These are phyloP conservation scores for Lolium rigidum DNA, from an alignment of 176 grass and related monocot species.

Conservation along the genomic window DNA sequence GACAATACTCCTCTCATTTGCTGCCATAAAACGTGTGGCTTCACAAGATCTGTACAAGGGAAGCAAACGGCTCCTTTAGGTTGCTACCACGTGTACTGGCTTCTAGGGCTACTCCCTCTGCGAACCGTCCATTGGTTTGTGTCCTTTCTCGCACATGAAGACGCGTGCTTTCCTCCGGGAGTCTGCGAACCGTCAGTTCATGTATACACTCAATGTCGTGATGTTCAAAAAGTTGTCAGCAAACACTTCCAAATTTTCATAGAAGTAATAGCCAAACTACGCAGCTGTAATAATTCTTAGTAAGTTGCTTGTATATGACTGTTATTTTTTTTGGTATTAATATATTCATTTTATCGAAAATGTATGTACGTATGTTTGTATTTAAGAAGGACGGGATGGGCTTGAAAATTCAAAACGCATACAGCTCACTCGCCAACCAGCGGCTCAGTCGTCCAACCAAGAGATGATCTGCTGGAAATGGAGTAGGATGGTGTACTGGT, in stretches of 20 bases:
- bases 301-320: background rate
- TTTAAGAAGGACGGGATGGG: background rate
- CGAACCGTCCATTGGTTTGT: background rate
- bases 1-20: too few species aligned
- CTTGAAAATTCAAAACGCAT: conserved; percentile 27
- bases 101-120: background rate
- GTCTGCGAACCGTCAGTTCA: background rate
- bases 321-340: too few species aligned
- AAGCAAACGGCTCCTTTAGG: background rate
- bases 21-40: too few species aligned
- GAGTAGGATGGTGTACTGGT: background rate
- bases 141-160: background rate
- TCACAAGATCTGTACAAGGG: background rate
- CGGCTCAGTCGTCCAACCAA: conserved; percentile 7
- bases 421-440: conserved; percentile 23
- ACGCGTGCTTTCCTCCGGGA: background rate
- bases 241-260: too few species aligned
- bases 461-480: conserved; percentile 19
- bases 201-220: background rate
- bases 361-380: too few species aligned
- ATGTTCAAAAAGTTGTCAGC: background rate
- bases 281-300: background rate
- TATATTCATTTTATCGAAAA: too few species aligned
- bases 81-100: background rate
- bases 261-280: background rate